Conservation (phyloP, 129 eudicot genomes). For the Tagetes patula region DNA sequence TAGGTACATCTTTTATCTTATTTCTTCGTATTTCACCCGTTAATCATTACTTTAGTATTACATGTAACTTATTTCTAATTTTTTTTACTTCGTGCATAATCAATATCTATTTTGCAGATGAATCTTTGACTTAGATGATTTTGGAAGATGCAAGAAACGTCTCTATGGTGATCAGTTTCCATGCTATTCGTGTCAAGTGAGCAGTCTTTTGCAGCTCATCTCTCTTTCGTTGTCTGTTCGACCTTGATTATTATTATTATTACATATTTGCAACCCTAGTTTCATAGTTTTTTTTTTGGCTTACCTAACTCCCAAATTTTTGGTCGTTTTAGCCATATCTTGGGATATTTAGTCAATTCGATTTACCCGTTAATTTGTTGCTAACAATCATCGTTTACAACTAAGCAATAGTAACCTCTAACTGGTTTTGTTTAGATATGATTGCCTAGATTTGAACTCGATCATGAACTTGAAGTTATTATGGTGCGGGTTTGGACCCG, state of each 20-base stretch:
- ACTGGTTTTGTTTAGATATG: not conserved
- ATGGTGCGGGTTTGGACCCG: not conserved
- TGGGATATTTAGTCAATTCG: not conserved
- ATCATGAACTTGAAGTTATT: not conserved
- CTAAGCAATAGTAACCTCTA: not conserved
- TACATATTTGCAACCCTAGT: constrained; percentile 19
- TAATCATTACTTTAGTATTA: too few relatives aligned
- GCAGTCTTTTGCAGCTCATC: constrained; percentile 42
- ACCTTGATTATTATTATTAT: constrained; percentile 34
- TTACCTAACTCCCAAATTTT: constrained; percentile 8
- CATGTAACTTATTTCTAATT: too few relatives aligned
- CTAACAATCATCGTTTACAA: not conserved
- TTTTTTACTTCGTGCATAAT: not conserved
- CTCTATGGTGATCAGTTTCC: constrained; percentile 34
- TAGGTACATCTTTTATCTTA: constrained; percentile 9
- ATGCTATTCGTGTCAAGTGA: constrained; percentile 46
- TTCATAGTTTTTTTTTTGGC: not conserved
- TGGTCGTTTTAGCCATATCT: constrained; percentile 1
- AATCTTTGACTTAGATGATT: not conserved
- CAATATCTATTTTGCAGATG: constrained; percentile 16
- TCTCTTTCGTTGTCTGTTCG: constrained; percentile 52
- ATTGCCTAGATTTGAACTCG: not conserved
- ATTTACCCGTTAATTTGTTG: not conserved
- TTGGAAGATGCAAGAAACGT: not conserved
- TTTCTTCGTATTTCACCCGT: not conserved